Conservation (phyloP, 805 yeast genomes). For the Candida qinlingensis region DNA sequence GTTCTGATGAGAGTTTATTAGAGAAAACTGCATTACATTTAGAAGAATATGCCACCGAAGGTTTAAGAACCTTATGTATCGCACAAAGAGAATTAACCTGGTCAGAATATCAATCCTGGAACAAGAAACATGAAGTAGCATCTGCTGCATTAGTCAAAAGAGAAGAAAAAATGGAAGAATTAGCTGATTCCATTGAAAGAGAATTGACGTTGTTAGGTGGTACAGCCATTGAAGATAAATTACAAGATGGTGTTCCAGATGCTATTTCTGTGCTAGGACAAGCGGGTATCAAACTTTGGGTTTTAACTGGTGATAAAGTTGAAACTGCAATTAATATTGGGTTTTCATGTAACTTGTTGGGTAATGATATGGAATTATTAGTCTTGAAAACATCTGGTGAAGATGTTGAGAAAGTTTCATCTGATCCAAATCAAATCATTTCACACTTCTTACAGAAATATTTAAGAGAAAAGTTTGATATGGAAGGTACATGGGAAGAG, state of each 20-base stretch:
- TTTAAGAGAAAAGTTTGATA: slow-evolving; percentile 43
- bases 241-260: slow-evolving; percentile 85
- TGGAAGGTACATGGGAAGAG: slow-evolving; percentile 57
- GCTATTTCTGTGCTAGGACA: slow-evolving; percentile 61
- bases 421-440: slow-evolving; percentile 29
- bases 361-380: slow-evolving; percentile 69
- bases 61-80: slow-evolving; percentile 75
- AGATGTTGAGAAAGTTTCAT: slow-evolving; percentile 42
- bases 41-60: slow-evolving; percentile 78
- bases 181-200: slow-evolving; percentile 68
- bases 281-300: slow-evolving; percentile 85
- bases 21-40: slow-evolving; percentile 65
- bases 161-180: slow-evolving; percentile 68
- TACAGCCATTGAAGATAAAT: slow-evolving; percentile 80
- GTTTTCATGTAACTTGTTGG: slow-evolving; percentile 73
- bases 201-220: slow-evolving; percentile 69
- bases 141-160: slow-evolving; percentile 58
- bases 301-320: slow-evolving; percentile 82
- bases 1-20: slow-evolving; percentile 42
- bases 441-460: slow-evolving; percentile 39
- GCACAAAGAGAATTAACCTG: slow-evolving; percentile 65
- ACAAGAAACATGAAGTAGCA: slow-evolving; percentile 54
- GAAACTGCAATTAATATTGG: slow-evolving; percentile 88
- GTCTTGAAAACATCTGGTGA: slow-evolving; percentile 57
- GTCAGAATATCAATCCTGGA: slow-evolving; percentile 62